Evolutionary conservation across 2,329 filamentous ascomycete species (phyloP), one percentile per base, ranked within the genome.

Genomic region (Thielaviopsis ethacetica): DNA sequence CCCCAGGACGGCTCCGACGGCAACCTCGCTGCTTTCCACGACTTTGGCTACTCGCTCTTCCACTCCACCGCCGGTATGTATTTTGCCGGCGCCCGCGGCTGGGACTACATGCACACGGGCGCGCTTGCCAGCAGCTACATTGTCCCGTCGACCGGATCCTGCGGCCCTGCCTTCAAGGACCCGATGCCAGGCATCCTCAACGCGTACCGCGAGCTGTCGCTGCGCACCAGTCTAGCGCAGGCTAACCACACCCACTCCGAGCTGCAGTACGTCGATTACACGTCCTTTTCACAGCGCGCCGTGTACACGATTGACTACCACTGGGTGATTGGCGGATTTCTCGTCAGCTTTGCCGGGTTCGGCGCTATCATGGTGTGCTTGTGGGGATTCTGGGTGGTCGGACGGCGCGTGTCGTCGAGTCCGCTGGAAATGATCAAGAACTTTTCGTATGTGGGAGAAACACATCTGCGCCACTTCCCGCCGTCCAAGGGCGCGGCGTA

Each of bases 341-440:
- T 61, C 1, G 56, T 61, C n/a, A 61, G 60, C 47, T 38, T 61
- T 10, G 53, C 50, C 1, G 60, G 60, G 3, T 41, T 56, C 21
- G 49, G 30, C 5, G 53, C 44, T 12, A 54, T 61, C 10, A 53
- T 24, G 9, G 21, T 59, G 13, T 61, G 60, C 21, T 15, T 61
- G 27, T 61, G 60, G 60, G 60, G 60, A 3, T 61, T 61, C 57
- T 61, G 60, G 60, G n/a, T 53, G 3, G 57, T 61, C 2, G 60
- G 60, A 4, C 51, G 60, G 6, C 56, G 54, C 5, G 60, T 61
- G 13, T 53, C 60, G 2, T 50, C 58, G 53, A 61, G 60, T 44
- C 60, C 60, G n/a, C 49, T 61, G 57, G 60, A 61, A 30, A 54
- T 61, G 56, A 41, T 58, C 4, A 58, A 58, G 15, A 53, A 61